Conservation (phyloP, 1,139 yeast genomes). For the Dujonia santamariae region DNA sequence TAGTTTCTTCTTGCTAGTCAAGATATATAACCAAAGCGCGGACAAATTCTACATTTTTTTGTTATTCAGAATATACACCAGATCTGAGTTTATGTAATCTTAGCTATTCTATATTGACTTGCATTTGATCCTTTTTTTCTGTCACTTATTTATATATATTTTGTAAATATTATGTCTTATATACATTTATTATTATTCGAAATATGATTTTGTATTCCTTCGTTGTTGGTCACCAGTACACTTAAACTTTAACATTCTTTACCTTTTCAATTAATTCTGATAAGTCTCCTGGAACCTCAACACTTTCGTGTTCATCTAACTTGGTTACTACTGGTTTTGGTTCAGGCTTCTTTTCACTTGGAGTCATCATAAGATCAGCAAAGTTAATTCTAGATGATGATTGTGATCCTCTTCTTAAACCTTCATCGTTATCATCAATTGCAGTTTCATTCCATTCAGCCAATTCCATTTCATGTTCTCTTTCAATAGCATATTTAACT, state of each 20-base stretch:
- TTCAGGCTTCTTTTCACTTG: slow-evolving; percentile 30
- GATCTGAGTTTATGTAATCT: too few species aligned
- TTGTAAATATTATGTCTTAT: too few species aligned
- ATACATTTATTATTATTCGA: too few species aligned
- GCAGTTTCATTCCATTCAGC: slow-evolving; percentile 66
- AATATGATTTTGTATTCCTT: too few species aligned
- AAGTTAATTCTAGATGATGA: slow-evolving; percentile 41
- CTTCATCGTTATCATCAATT: slow-evolving; percentile 22
- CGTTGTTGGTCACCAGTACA: too few species aligned
- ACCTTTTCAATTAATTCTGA: slow-evolving; percentile 38
- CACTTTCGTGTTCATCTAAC: slow-evolving; percentile 34
- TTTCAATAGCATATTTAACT: slow-evolving; percentile 76
- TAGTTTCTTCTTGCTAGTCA: too few species aligned
- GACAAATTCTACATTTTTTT: too few species aligned
- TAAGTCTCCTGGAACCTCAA: slow-evolving; percentile 42
- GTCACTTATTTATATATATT: too few species aligned
- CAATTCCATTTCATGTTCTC: slow-evolving; percentile 71
- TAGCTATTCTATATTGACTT: too few species aligned
- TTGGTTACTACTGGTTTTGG: slow-evolving; percentile 6
- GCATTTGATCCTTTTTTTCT: too few species aligned
- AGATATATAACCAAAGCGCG: too few species aligned
- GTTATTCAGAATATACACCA: too few species aligned
- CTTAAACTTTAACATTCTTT: slow-evolving; percentile 30
- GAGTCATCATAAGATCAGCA: slow-evolving; percentile 49
- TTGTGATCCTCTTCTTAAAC: slow-evolving; percentile 11